Conservation (phyloP, 1,139 yeast species). For the Debaryomycetaceae sp. region DNA sequence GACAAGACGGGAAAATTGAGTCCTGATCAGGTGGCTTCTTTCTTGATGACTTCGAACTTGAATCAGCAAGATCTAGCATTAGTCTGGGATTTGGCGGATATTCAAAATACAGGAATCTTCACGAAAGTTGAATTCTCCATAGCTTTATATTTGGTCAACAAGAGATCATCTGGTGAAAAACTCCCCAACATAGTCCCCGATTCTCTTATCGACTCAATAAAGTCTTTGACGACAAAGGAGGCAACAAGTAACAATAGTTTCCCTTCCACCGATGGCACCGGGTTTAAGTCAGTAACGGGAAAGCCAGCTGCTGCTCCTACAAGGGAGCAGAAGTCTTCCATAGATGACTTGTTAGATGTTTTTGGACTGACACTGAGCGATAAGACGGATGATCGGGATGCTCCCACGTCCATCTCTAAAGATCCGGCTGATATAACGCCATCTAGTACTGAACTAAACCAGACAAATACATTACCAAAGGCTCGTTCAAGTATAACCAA, state of each 20-base stretch:
- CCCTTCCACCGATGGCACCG: background rate
- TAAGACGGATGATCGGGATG: constrained; percentile 16
- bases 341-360: constrained; percentile 63
- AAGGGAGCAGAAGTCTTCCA: constrained; percentile 46
- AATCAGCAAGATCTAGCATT: constrained; percentile 81
- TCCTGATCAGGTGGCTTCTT: constrained; percentile 81
- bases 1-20: constrained; percentile 59
- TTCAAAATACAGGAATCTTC: constrained; percentile 82
- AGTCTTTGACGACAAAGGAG: constrained; percentile 12
- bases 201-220: constrained; percentile 39
- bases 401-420: constrained; percentile 18
- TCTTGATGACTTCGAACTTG: constrained; percentile 83
- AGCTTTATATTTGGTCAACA: constrained; percentile 91
- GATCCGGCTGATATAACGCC: constrained; percentile 35
- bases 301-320: constrained; percentile 12
- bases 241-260: background rate
- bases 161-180: constrained; percentile 68
- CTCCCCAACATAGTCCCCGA: constrained; percentile 72
- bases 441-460: background rate
- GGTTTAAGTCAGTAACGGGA: background rate
- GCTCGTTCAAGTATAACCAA: constrained; percentile 37
- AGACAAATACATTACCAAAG: constrained; percentile 35
- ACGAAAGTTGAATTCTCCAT: constrained; percentile 81
- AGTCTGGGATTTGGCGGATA: constrained; percentile 93
- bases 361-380: constrained; percentile 39